Evolutionary conservation across 108 stramenopile species (phyloP), one percentile per base, ranked within the genome.

Genomic region (Nannochloropsis granulata): DNA sequence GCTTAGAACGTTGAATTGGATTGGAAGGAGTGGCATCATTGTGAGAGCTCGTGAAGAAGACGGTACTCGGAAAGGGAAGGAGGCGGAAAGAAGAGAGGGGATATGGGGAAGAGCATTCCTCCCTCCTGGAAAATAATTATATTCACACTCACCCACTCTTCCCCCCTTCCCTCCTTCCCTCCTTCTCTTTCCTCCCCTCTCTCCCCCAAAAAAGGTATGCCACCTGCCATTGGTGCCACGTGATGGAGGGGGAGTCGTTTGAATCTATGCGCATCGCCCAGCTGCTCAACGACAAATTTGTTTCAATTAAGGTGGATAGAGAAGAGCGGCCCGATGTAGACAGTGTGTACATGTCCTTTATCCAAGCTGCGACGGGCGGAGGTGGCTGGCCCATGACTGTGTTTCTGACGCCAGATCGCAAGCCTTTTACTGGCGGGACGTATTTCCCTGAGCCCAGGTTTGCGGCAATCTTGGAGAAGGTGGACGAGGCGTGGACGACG

Each of bases 141-240:
- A 34, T 1, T 34, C 34, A 34, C 34, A 34, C 34, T 34, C 34
- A 34, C 34, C n/a, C 7, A n/a, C 11, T 71, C 56, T 71, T 71
- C 2, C 56, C 11, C 2, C 56, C 56, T 10, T 71, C 56, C 21
- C 21, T 3, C 7, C 56, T 10, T 71, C 56, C 21, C 21, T 3
- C 7, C 56, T 10, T n/a, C 56, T 71, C 56, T 5, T n/a, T 71
- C 56, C 56, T n/a, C 34, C 34, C 34, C 34, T 34, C 34, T 34
- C 34, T 34, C 34, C 34, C 34, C 34, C 34, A 34, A 34, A 34
- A 34, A 34, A 71, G 56, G 0, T 87, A 87, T 46, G 78, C 79
- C 16, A 87, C 86, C 26, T 87, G 86, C 44, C 86, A 87, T 80
- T 87, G 86, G 86, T 87, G 86, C 83, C 86, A 87, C 80, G 86